Conservation (phyloP, 1,284 basidiomycete species). For the Trametes hirsuta region DNA sequence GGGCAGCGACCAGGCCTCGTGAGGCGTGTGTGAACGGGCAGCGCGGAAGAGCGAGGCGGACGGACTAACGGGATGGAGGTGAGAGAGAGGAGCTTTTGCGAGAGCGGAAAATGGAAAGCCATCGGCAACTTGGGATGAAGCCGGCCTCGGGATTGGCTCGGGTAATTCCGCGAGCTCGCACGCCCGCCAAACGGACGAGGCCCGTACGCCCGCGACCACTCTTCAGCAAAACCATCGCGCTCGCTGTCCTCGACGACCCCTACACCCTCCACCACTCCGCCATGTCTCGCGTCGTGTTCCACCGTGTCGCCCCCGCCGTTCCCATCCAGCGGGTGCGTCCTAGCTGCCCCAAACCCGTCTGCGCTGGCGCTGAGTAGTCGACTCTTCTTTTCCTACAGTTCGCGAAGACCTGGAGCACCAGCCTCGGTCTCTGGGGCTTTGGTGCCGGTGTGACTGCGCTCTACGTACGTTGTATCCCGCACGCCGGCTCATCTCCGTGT, state of each 20-base stretch:
- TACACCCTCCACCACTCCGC: slow-evolving; percentile 7
- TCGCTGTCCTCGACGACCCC: slow-evolving; percentile 15
- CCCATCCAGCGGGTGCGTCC: slow-evolving; percentile 28
- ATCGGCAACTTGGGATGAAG: slow-evolving; percentile 25
- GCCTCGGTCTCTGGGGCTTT: slow-evolving; percentile 68
- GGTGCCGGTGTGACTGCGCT: slow-evolving; percentile 67
- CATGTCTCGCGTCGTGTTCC: slow-evolving; percentile 35
- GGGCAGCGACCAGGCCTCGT: neutral
- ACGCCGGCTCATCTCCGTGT: neutral
- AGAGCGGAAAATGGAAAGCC: slow-evolving; percentile 18
- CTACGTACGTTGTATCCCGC: slow-evolving; percentile 51
- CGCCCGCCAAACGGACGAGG: slow-evolving; percentile 9
- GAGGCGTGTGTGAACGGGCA: neutral
- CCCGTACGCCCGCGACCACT: neutral
- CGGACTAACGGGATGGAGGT: neutral
- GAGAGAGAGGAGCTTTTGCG: neutral
- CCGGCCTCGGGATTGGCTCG: slow-evolving; percentile 21
- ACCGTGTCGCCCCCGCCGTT: slow-evolving; percentile 22
- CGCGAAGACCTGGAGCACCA: slow-evolving; percentile 56
- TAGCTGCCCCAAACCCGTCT: neutral
- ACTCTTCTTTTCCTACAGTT: slow-evolving; percentile 26
- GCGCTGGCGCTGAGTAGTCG: neutral
- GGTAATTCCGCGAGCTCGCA: slow-evolving; percentile 19
- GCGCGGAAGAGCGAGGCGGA: slow-evolving; percentile 2
- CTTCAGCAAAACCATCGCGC: slow-evolving; percentile 14